A percentile compares a stretch with the other conserved stretches of the same genome.
Evolutionary conservation across 1,139 yeast species (phyloP).

Genomic region (Suhomyces kunorum): DNA sequence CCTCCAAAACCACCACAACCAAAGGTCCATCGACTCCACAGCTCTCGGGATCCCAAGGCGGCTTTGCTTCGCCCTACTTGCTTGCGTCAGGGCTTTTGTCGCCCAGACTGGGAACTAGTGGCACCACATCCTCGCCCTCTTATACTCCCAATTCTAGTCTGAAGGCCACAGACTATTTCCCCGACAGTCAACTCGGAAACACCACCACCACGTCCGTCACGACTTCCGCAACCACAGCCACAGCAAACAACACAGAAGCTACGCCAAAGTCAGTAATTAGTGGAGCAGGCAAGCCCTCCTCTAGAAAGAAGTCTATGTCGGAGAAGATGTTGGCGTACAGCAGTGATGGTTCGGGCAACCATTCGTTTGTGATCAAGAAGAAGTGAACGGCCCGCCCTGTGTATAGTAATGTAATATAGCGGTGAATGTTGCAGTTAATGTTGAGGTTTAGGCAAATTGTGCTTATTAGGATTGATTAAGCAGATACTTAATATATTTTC

Average conservation of each 20-base stretch:
- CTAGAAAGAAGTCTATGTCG: constrained; percentile 27
- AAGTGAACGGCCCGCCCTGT: constrained; percentile 18
- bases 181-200: constrained; percentile 11
- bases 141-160: constrained; percentile 23
- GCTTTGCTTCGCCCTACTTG: constrained; percentile 62
- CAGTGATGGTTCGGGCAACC: constrained; percentile 46
- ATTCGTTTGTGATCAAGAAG: constrained; percentile 44
- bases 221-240: constrained; percentile 3
- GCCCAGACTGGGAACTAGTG: constrained; percentile 39
- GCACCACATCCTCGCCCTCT: constrained; percentile 23
- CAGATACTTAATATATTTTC: too few relatives aligned
- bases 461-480: too few relatives aligned
- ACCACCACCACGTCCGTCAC: constrained; percentile 7
- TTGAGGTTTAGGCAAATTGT: too few relatives aligned
- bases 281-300: constrained; percentile 28
- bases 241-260: constrained; percentile 10
- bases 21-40: constrained; percentile 38
- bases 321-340: constrained; percentile 46
- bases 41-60: constrained; percentile 29
- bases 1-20: constrained; percentile 16
- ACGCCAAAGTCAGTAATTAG: constrained; percentile 29
- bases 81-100: constrained; percentile 58
- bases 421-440: too few relatives aligned
- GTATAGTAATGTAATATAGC: constrained; percentile 7
- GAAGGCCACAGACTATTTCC: constrained; percentile 17